phyloP scores from a whole-genome alignment of 495 filamentous ascomycete genomes.

The Evernia prunastri region DNA sequence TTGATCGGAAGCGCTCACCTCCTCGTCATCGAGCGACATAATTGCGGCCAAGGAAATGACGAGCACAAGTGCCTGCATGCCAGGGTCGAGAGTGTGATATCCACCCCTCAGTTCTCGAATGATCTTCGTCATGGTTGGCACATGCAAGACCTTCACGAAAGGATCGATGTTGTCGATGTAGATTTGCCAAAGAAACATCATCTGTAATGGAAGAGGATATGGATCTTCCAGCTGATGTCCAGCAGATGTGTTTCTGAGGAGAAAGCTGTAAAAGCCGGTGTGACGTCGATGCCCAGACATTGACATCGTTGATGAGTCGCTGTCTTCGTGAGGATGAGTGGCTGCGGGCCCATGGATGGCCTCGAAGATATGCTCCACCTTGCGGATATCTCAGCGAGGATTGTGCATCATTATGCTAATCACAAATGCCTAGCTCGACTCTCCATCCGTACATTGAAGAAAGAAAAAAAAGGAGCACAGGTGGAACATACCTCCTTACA shows the following conservation, averaged over 20 bases:
- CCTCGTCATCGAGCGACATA: constrained; percentile 32
- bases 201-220: constrained; percentile 40
- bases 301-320: constrained; percentile 5
- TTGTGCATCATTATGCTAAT: background rate
- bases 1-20: constrained; percentile 19
- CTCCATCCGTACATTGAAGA: background rate
- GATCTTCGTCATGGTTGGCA: constrained; percentile 22
- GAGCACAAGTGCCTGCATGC: constrained; percentile 41
- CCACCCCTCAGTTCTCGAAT: constrained; percentile 14
- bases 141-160: constrained; percentile 27
- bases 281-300: constrained; percentile 4
- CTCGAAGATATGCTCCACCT: constrained; percentile 19
- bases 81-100: constrained; percentile 8
- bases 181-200: constrained; percentile 25
- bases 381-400: constrained; percentile 2
- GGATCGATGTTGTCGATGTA: constrained; percentile 28
- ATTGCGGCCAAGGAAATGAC: constrained; percentile 17
- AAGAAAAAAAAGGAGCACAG: background rate
- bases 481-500: constrained; percentile 16
- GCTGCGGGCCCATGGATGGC: constrained; percentile 16
- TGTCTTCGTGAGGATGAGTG: constrained; percentile 1
- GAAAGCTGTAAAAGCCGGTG: constrained; percentile 12
- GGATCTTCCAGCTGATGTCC: constrained; percentile 29
- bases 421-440: background rate
- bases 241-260: constrained; percentile 14